Base-by-base conservation (phyloP, 352 stramenopile genomes). In the Globisporangium splendens region DNA sequence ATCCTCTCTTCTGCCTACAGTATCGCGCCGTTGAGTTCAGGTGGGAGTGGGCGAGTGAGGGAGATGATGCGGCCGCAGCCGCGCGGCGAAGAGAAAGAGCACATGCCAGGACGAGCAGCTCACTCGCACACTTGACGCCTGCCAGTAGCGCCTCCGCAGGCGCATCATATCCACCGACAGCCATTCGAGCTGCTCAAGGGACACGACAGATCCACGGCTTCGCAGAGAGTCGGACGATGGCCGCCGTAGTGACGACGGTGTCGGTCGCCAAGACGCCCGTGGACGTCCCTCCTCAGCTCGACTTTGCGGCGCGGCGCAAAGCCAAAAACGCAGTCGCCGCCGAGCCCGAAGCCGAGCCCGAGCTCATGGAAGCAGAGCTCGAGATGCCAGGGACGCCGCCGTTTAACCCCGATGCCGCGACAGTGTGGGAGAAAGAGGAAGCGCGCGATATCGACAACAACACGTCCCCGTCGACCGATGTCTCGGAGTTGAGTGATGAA, bases 341-440 rank as follows among this genome's bases (percentile, higher is more conserved):
- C 48, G 18, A 75, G 50, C 59, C 57, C 5, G 69, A 70, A 38
- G 20, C 28, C n/a, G 53, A 77, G 55, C 65, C 57, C 8, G 70
- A 79, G 31, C 53, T 65, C 12, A 31, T 17, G 12, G 68, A 76
- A 24, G 42, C 54, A 8, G 63, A 73, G 14, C 28, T 65, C 21
- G 64, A 80, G 8, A 78, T 92, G 67, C 83, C 83, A 0, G 78
- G 78, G 21, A 92, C 83, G n/a, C 83, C 83, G 46, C 83, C 83
- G 21, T 74, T 83, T 48, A 59, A 76, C 53, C 61, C 61, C 8
- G 68, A 68, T 22, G 71, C 55, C 33, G 66, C 68, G 14, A 71
- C 62, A 24, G 46, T 65, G 1, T 86, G 75, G 75, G 63, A 42
- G 51, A 18, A 52, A 53, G 20, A 70, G 57, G 44, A 59, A 51